Base-by-base conservation (phyloP, 1,284 basidiomycete species). In the Moniliophthora roreri region DNA sequence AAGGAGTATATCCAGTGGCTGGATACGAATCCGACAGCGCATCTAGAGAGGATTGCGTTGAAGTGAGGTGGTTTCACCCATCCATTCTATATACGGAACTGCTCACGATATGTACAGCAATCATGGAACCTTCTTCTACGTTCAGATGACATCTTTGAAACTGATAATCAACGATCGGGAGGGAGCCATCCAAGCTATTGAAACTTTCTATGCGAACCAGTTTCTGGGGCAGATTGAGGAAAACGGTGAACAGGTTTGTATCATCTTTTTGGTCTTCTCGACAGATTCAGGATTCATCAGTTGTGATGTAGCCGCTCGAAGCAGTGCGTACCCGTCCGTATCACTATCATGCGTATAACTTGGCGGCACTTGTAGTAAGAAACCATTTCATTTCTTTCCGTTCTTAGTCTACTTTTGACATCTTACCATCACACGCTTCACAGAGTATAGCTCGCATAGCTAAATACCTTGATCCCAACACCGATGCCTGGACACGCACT, bases 301-400 rank as follows among this genome's bases (percentile, higher is more conserved):
- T 32, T 42, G 46, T 32, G 26, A 32, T 11, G 21, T 34, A 81
- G 75, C 80, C 80, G 6, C 63, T 77, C 15, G 81, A 88, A 67
- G 79, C 82, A 4, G 71, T 68, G 1, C 77, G 85, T 16, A 84
- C 83, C 2, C 72, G 81, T n/a, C 82, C 84, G 4, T 86, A 80
- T 62, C 84, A 87, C 62, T 87, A 87, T 62, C 75, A 80, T 9
- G 74, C 77, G 18, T 87, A 84, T 68, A 87, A 87, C 60, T 69
- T 88, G 24, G 82, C 83, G 11, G 85, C 79, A 16, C 82, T 87
- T 79, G 82, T 86, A 50, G 82, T 84, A 60, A 28, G 13, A 13
- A 40, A 40, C 45, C 26, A 58, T 36, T 1, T 48, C 50, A 26
- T 35, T 9, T 24, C 46, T 49, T 21, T 53, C 51, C 32, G 45